Base-by-base conservation (phyloP, 805 yeast species). In the Metschnikowia anglica region DNA sequence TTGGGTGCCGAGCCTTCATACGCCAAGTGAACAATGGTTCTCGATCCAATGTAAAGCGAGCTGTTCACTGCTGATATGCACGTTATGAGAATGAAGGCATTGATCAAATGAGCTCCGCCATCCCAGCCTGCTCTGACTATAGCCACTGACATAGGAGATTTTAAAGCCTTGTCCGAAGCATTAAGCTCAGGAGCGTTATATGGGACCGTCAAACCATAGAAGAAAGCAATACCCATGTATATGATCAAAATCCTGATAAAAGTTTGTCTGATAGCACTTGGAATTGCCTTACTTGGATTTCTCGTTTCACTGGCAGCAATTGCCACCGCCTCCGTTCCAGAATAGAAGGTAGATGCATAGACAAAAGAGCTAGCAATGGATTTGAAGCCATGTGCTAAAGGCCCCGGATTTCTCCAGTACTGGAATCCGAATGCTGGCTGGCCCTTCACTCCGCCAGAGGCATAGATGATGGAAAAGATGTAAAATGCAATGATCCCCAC, bases 1-100 rank as follows among this genome's bases (percentile, higher is more conserved):
- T 66, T 64, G 31, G 87, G 88, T 0, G 85, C 86, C 45, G 72
- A 70, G 1, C 81, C 79, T 42, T 76, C 80, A 46, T 73, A 66
- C 4, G 88, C 81, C 72, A 83, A 72, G 41, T 77, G 79, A 48
- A 83, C 77, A 11, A 84, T 66, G 1, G 88, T 75, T 59, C 90
- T 70, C 2, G 87, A 78, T 9, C 85, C 87, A 59, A 83, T 73
- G 60, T 79, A 84, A 39, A 83, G 78, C 26, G 85, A 77, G 31
- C 85, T 74, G 63, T 84, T 84, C 55, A 83, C 78, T 5, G 90
- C 85, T 24, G 85, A 79, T 32, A 85, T 60, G 53, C 86, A 78
- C 2, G 85, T 81, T 11, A 81, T 56, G 44, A 82, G 63, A 48
- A 84, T 75, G 53, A 85, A 75, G 0, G 88, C 80, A 49, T 81